Base-by-base conservation (phyloP, 139 green algal genomes). In the Chlorella sp. region DNA sequence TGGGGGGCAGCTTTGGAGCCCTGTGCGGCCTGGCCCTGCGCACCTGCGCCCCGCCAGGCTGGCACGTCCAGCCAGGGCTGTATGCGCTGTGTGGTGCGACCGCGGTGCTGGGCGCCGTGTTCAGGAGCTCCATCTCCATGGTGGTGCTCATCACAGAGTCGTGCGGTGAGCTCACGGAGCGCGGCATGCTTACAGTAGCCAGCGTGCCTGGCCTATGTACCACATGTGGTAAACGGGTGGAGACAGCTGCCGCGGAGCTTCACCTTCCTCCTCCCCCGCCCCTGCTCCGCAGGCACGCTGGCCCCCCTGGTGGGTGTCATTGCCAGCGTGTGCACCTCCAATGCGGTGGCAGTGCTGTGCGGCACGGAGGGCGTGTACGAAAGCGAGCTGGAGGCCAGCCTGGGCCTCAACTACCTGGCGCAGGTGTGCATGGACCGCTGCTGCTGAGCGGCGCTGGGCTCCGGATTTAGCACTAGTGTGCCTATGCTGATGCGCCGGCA, bases 131-230 rank as follows among this genome's bases (percentile, higher is more conserved):
- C 77, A 96, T 99, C 64, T 96, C 92, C 0, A 92, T 99, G 43
- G 95, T 98, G 48, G 93, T 97, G 32, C 92, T 98, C 73, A 89
- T 98, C 83, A 92, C 97, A 24, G 95, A 98, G 85, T 84, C 83
- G 36, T 90, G 86, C 0, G 74, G 83, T 70, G 73, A 38, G n/a
- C 22, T 38, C 38, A 22, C 68, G 17, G 64, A 6, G 28, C 20
- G 16, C 6, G 60, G 60, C 30, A 24, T 34, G 60, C n/a, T 19
- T 32, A 32, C 60, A 68, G 60, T 24, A 68, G 56, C 56, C 56
- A n/a, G 7, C 9, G 7, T 20, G 56, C 56, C 56, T 65, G 51
- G 22, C 56, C n/a, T n/a, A n/a, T n/a, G n/a, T n/a, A n/a, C n/a
- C n/a, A n/a, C n/a, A n/a, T n/a, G n/a, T n/a, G n/a, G n/a, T n/a